Evolutionary conservation across 75 land plant species (phyloP).

Genomic region (Adiantum capillusveneris): DNA sequence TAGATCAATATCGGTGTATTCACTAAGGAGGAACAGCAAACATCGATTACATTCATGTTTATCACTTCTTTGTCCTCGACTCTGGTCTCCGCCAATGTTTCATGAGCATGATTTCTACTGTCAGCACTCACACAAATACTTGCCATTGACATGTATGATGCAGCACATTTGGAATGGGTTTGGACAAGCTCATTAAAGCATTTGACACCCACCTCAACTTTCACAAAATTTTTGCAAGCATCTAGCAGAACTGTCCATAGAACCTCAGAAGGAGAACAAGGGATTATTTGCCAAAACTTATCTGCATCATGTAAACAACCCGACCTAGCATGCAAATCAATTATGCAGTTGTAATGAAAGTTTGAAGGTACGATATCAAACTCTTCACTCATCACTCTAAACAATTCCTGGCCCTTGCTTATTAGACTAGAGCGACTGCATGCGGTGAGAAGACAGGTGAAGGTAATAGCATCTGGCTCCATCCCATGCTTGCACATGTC

Average conservation of each 20-base stretch:
- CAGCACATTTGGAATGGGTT: neutral
- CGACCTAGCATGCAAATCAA: conserved; percentile 19
- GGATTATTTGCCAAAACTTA: neutral
- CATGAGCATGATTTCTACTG: too few relatives aligned
- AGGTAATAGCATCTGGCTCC: conserved; percentile 14
- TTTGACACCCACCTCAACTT: neutral
- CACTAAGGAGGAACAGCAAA: too few relatives aligned
- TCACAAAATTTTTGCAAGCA: conserved; percentile 5
- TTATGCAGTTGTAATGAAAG: conserved; percentile 14
- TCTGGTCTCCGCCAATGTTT: too few relatives aligned
- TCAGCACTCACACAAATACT: neutral
- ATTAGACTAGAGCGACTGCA: conserved; percentile 13
- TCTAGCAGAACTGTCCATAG: conserved; percentile 7
- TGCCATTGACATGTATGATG: neutral
- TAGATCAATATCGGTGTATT: too few relatives aligned
- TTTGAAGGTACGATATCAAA: conserved; percentile 12
- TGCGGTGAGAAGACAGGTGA: conserved; percentile 17
- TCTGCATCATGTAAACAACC: conserved; percentile 10
- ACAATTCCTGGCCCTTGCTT: conserved; percentile 10
- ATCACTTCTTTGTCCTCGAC: too few relatives aligned
- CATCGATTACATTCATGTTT: too few relatives aligned
- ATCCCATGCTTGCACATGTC: conserved; percentile 7
- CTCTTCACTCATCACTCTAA: conserved; percentile 4
- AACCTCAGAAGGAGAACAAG: neutral
- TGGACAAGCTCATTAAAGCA: neutral